A percentile compares a stretch with the other conserved stretches of the same genome.
Conservation (phyloP, 164 flowering plant genomes). For the Hamamelis virginiana region DNA sequence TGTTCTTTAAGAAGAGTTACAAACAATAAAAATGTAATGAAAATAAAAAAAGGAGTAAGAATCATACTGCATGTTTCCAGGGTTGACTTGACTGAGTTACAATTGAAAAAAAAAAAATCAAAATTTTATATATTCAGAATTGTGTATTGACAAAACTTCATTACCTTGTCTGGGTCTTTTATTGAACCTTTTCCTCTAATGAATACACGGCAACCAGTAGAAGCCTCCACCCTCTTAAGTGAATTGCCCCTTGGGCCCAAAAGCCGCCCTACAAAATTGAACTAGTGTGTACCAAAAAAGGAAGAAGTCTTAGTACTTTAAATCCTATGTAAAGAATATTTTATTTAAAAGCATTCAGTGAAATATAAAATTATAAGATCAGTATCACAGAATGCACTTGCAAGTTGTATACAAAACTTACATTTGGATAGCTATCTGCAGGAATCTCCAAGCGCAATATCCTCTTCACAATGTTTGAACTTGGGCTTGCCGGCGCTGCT, state of each 20-base stretch:
- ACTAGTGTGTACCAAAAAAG: conserved; percentile 39
- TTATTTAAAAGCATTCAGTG: background rate
- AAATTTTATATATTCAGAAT: no score
- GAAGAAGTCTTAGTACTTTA: conserved; percentile 1
- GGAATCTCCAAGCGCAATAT: conserved; percentile 95
- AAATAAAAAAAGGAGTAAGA: background rate
- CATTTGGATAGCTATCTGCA: conserved; percentile 91
- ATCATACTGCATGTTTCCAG: no score
- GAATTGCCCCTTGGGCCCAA: conserved; percentile 99
- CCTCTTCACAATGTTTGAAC: conserved; percentile 81
- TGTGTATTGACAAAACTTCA: background rate
- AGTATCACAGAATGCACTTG: background rate
- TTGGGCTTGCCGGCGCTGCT: conserved; percentile 95
- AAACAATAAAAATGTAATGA: background rate
- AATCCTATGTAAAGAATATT: background rate
- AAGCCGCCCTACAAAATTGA: conserved; percentile 98
- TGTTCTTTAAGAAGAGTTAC: background rate
- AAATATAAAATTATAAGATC: background rate
- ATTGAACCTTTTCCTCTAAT: conserved; percentile 98
- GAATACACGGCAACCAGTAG: conserved; percentile 93
- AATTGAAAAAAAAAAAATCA: background rate
- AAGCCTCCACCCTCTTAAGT: conserved; percentile 90
- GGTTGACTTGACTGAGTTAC: background rate
- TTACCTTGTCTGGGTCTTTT: conserved; percentile 95
- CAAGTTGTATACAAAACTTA: conserved; percentile 28